Percentiles rank a stretch among this genome's conserved stretches.
Evolutionary conservation across 1,139 yeast genomes (phyloP).

Genomic region (Candida sanyaensis): DNA sequence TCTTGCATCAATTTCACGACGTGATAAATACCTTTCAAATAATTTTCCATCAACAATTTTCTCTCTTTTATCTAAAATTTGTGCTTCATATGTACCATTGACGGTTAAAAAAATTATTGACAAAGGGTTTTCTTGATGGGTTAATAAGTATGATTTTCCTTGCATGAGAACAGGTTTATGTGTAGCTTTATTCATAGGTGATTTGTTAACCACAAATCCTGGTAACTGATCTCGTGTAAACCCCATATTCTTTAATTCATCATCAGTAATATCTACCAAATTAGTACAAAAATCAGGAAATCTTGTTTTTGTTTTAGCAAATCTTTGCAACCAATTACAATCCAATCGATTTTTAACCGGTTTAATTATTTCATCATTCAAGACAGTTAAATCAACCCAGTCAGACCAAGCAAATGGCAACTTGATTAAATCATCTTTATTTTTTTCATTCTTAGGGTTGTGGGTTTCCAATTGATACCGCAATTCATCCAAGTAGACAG

Average conservation of each 20-base stretch:
- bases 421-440: constrained; percentile 18
- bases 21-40: constrained; percentile 24
- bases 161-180: constrained; percentile 33
- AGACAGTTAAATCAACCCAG: constrained; percentile 27
- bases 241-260: constrained; percentile 14
- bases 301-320: constrained; percentile 26
- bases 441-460: constrained; percentile 20
- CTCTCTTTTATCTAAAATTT: constrained; percentile 15
- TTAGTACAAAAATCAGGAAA: constrained; percentile 21
- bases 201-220: constrained; percentile 43
- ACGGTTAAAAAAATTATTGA: constrained; percentile 24
- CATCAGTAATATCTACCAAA: constrained; percentile 16
- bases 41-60: constrained; percentile 28
- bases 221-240: constrained; percentile 27
- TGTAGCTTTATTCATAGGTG: constrained; percentile 34
- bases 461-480: constrained; percentile 16
- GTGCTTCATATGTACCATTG: constrained; percentile 33
- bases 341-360: constrained; percentile 36
- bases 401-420: constrained; percentile 42
- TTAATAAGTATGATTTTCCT: constrained; percentile 48
- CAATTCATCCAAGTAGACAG: constrained; percentile 24
- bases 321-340: constrained; percentile 30
- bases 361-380: constrained; percentile 45
- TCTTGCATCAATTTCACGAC: constrained; percentile 21
- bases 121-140: constrained; percentile 39